phyloP scores from a whole-genome alignment of 169 alveolate genomes.

The Plasmodium yoelii region DNA sequence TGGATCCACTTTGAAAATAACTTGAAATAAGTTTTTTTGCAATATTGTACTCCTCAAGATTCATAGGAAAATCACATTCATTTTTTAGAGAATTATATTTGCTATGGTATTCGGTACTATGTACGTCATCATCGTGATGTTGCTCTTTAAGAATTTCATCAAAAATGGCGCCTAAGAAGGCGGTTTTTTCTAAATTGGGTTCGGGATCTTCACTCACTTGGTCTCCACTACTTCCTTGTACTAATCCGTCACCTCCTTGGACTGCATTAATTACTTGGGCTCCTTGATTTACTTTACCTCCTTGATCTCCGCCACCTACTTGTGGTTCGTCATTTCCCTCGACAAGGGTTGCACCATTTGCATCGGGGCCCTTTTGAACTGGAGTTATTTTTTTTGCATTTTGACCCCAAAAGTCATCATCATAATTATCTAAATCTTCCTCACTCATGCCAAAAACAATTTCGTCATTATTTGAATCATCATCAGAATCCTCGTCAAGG shows the following conservation, averaged over 20 bases:
- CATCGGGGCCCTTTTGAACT: too few species aligned
- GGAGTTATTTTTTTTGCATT: background rate
- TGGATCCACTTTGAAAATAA: background rate
- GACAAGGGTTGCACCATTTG: too few species aligned
- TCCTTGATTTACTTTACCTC: too few species aligned
- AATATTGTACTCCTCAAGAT: background rate
- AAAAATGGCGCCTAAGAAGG: background rate
- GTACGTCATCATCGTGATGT: background rate
- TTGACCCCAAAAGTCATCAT: constrained; percentile 1
- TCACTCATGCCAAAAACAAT: constrained; percentile 13
- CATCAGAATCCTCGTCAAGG: background rate
- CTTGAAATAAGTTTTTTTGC: constrained; percentile 6
- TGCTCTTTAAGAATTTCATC: background rate
- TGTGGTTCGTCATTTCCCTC: too few species aligned
- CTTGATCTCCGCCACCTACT: too few species aligned
- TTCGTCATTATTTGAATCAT: background rate
- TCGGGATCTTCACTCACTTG: too few species aligned
- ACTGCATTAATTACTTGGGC: too few species aligned
- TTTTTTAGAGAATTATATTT: background rate
- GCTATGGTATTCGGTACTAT: background rate
- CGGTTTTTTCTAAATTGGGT: too few species aligned
- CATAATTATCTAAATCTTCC: constrained; percentile 13
- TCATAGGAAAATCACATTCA: constrained; percentile 3
- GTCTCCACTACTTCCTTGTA: too few species aligned
- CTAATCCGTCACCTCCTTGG: too few species aligned